Evolutionary conservation across 192 early-diverging fungal species (phyloP), one percentile per base, ranked within the genome.

Genomic region (Glomus cerebriforme): DNA sequence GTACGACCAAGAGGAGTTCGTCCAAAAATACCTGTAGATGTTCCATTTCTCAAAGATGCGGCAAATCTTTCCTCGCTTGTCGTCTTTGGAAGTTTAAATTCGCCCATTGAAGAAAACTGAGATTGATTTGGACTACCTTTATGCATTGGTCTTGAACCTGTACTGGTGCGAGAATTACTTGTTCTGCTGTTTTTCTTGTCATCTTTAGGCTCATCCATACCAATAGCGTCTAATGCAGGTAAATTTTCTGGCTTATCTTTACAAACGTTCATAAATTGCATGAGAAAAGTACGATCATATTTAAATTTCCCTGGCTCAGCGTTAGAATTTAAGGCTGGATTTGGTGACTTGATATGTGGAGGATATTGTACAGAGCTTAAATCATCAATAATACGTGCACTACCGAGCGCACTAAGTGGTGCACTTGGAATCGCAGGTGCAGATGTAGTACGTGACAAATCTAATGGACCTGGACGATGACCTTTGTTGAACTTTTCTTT

Each of bases 201-300:
- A 27, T 84, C 84, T 58, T 89, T 77, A 31, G 79, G 24, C n/a
- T 81, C 85, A 27, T 86, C 85, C 10, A 81, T 81, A 47, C 83
- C 87, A 80, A 90, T 78, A 54, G 82, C 83, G 34, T 88, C 85
- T 59, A 88, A 82, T 19, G 83, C 79, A 9, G 87, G 85, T 15
- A 90, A 79, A 31, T 90, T 86, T 6, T 86, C 78, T 15, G 92
- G 92, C 71, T 89, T 85, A 47, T 92, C 86, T 27, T 82, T 86
- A 83, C 91, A 91, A 59, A 93, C 81, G 7, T 79, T 78, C 73
- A 84, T 88, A 85, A 95, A 96, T 79, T 91, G 91, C 86, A 94
- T 87, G 81, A 97, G 86, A 83, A 97, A 97, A 73, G 85, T 90
- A 34, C 87, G 86, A 59, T 90, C 86, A 75, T 95, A 96, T 75